Evolutionary conservation across 2,329 filamentous ascomycete genomes (phyloP).

Genomic region (Clarireedia monteithiana): DNA sequence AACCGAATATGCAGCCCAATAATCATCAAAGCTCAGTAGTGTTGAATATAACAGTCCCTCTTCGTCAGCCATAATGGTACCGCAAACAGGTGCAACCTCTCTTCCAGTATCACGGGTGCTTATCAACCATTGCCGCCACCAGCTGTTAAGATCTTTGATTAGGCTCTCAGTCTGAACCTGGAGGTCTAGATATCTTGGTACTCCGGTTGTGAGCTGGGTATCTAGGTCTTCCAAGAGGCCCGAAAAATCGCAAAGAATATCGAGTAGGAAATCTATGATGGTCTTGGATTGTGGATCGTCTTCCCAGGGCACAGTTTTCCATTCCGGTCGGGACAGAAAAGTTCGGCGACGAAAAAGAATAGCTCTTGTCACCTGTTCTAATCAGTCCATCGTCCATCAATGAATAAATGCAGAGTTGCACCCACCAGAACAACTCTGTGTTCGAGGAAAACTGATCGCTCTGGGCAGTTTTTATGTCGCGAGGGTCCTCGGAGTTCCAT

Average conservation of each 20-base stretch:
- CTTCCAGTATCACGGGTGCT: background rate
- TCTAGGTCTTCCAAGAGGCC: background rate
- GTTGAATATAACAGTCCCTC: slow-evolving; percentile 2
- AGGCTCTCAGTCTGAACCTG: slow-evolving; percentile 3
- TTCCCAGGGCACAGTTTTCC: slow-evolving; percentile 17
- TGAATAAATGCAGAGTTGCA: background rate
- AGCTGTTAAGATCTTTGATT: slow-evolving; percentile 10
- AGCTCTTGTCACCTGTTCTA: slow-evolving; percentile 8
- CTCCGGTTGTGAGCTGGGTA: background rate
- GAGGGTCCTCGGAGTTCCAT: slow-evolving; percentile 11
- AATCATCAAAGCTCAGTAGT: slow-evolving; percentile 8
- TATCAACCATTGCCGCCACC: slow-evolving; percentile 11
- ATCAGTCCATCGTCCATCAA: background rate
- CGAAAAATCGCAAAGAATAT: slow-evolving; percentile 9
- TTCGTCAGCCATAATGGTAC: background rate
- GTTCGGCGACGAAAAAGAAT: slow-evolving; percentile 10
- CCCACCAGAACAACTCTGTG: background rate
- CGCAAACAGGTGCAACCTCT: background rate
- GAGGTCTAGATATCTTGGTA: slow-evolving; percentile 2
- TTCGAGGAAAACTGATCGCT: slow-evolving; percentile 8
- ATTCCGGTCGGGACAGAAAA: slow-evolving; percentile 8
- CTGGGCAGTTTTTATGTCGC: slow-evolving; percentile 4
- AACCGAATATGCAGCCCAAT: slow-evolving; percentile 9
- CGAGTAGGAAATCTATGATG: slow-evolving; percentile 12
- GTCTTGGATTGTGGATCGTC: slow-evolving; percentile 11